Evolutionary conservation across 768 basidiomycete species (phyloP), one percentile per base, ranked within the genome.

Genomic region (Leccinum boreale): DNA sequence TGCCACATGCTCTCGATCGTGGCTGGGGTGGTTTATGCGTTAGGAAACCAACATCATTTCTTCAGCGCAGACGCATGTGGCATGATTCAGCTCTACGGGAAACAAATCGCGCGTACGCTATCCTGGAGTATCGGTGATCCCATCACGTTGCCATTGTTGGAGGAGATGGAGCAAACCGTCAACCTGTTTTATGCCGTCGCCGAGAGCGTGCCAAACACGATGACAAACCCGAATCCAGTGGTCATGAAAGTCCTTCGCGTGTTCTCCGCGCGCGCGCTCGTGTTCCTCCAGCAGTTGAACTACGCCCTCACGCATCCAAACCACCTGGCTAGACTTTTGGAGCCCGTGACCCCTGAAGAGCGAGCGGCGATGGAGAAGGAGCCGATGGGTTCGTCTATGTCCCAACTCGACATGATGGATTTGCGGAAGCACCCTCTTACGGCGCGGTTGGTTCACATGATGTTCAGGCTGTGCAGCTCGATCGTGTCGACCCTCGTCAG

Each of bases 281-380:
- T 84, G 31, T 82, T 96, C 24, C 78, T 97, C 1, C 92, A 94
- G 67, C 90, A 94, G 62, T 74, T 97, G 60, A 94, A 94, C 71
- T 94, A 94, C 62, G 90, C 92, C 0, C 79, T 96, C 49, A 88
- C 92, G 0, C 94, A 98, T 71, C 94, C 94, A 7, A 90, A 94
- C 65, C 88, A 94, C 64, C 80, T 97, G 12, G 85, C 88, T 1
- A 87, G 86, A 62, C 77, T 92, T 26, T 77, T 95, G 63, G 92
- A 95, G 57, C 87, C 92, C 6, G 79, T 90, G 14, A 88, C 89
- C 0, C 69, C 80, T 2, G 92, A 92, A 11, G 94, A 96, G 64
- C 82, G 88, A 7, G 73, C 73, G 0, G 77, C 78, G 50, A 77
- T 91, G 50, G 89, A 94, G 64, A 86, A 85, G 60, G 87, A 89